A percentile compares a stretch with the other conserved stretches of the same genome.
Evolutionary conservation across 352 stramenopile genomes (phyloP).

Genomic region (Globisporangium nagaii): DNA sequence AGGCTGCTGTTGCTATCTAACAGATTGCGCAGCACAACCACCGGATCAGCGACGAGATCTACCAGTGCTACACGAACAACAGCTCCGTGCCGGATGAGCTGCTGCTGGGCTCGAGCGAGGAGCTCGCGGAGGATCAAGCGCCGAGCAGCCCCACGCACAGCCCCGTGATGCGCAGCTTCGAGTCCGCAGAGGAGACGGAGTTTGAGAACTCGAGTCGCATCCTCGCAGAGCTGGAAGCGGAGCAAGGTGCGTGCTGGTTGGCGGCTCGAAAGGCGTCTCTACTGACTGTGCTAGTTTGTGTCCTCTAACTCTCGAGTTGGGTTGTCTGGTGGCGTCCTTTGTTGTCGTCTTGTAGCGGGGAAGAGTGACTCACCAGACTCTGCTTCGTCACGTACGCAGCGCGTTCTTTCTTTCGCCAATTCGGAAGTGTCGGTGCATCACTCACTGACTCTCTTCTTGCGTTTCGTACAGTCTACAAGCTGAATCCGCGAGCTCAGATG

Average conservation of each 20-base stretch:
- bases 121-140: slow-evolving; percentile 1
- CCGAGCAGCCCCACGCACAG: neutral
- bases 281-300: too few relatives aligned
- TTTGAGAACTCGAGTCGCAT: slow-evolving; percentile 18
- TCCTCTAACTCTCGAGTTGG: too few relatives aligned
- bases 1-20: too few relatives aligned
- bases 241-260: too few relatives aligned
- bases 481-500: neutral
- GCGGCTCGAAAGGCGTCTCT: too few relatives aligned
- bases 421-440: too few relatives aligned
- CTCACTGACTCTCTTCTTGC: too few relatives aligned
- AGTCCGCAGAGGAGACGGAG: slow-evolving; percentile 21
- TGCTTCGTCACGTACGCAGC: too few relatives aligned
- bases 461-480: neutral
- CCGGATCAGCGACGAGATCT: slow-evolving; percentile 71
- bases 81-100: slow-evolving; percentile 71
- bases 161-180: slow-evolving; percentile 18
- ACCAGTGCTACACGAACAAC: slow-evolving; percentile 75
- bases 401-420: too few relatives aligned
- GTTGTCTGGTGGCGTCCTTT: too few relatives aligned
- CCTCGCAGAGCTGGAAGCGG: slow-evolving; percentile 8
- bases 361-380: too few relatives aligned
- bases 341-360: too few relatives aligned
- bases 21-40: slow-evolving; percentile 78
- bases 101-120: slow-evolving; percentile 30